phyloP scores from a whole-genome alignment of 2,329 filamentous ascomycete genomes.

The Exophiala oligosperma region DNA sequence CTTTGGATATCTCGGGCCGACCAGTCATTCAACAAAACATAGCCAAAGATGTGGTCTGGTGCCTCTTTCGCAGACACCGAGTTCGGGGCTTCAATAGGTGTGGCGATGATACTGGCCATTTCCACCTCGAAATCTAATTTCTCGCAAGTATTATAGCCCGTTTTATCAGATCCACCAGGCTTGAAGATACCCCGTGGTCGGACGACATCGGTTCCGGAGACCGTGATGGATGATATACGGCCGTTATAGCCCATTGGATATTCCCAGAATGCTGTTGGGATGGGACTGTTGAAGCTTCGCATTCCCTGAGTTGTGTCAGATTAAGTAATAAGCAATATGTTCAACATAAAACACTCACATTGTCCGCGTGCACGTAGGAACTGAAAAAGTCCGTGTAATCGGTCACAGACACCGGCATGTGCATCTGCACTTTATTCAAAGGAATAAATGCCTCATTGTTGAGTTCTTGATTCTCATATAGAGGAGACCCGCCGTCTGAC shows the following conservation, averaged over 20 bases:
- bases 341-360: neutral
- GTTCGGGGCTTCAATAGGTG: slow-evolving; percentile 62
- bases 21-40: slow-evolving; percentile 85
- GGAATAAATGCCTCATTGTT: neutral
- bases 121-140: slow-evolving; percentile 78
- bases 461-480: neutral
- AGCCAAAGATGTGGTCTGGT: slow-evolving; percentile 70
- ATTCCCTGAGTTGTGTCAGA: neutral
- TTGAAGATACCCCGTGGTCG: slow-evolving; percentile 1
- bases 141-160: slow-evolving; percentile 52
- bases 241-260: slow-evolving; percentile 54
- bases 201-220: neutral
- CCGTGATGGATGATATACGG: slow-evolving; percentile 30
- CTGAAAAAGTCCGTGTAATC: slow-evolving; percentile 62
- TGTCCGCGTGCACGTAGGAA: slow-evolving; percentile 50
- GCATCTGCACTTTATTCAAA: slow-evolving; percentile 33
- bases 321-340: neutral
- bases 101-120: slow-evolving; percentile 70
- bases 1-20: slow-evolving; percentile 4
- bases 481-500: neutral
- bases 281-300: neutral
- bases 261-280: neutral
- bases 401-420: slow-evolving; percentile 57
- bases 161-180: neutral
- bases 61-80: slow-evolving; percentile 63